phyloP scores from a whole-genome alignment of 139 green algal genomes.

The Chlamydomonas sp. region DNA sequence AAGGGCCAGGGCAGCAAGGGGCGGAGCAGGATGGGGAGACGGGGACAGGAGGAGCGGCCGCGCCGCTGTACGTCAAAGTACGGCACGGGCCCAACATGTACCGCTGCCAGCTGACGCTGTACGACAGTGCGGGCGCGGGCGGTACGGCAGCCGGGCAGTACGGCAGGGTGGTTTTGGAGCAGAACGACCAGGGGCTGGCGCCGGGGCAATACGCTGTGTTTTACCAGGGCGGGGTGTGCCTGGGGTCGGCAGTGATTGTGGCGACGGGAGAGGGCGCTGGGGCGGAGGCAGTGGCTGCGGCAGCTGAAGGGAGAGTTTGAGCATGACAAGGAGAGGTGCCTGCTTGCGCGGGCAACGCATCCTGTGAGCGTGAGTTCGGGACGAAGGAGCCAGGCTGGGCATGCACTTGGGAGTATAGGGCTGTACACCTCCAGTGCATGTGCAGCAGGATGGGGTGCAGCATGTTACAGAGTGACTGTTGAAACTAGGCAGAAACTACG shows the following conservation, averaged over 20 bases:
- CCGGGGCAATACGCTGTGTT: conserved; percentile 96
- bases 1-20: too few relatives aligned
- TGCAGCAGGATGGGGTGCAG: too few relatives aligned
- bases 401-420: too few relatives aligned
- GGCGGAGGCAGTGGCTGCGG: neutral
- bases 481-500: too few relatives aligned
- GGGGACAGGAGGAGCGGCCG: neutral
- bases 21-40: too few relatives aligned
- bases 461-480: too few relatives aligned
- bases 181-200: conserved; percentile 93
- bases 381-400: too few relatives aligned
- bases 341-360: too few relatives aligned
- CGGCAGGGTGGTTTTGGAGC: conserved; percentile 65
- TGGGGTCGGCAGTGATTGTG: conserved; percentile 72
- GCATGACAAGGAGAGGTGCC: too few relatives aligned
- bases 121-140: neutral
- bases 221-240: conserved; percentile 84
- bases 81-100: conserved; percentile 85
- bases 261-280: neutral
- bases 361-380: too few relatives aligned
- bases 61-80: conserved; percentile 57
- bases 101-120: conserved; percentile 53
- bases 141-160: conserved; percentile 5
- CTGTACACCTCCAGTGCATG: too few relatives aligned
- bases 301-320: too few relatives aligned